Base-by-base conservation (phyloP, 192 early-diverging fungal genomes). In the Obelidium mucronatum region DNA sequence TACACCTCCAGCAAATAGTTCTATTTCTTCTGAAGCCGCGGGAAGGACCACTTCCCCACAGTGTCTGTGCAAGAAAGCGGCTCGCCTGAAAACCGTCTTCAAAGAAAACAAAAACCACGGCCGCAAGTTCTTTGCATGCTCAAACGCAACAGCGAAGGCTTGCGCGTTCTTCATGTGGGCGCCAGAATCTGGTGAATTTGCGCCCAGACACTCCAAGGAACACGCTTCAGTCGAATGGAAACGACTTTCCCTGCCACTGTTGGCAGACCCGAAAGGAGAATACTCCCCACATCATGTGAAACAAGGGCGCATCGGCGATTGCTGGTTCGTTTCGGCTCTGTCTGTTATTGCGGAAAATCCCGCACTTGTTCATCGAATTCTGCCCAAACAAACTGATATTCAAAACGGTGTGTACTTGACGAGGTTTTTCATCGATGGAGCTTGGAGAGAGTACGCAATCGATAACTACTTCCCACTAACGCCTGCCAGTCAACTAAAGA, bases 91-190 rank as follows among this genome's bases (percentile, higher is more conserved):
- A 62, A 77, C 31, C 11, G 76, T 77, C 19, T 69, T 19, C 65
- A 77, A 77, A 33, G 76, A 77, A 67, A 77, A 77, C 76, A 77
- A 69, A 42, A 77, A 77, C 53, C 66, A 77, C 36, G 76, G 65
- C 13, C 8, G 76, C 5, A 19, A 51, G 28, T 77, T 77, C 42
- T 77, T 77, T 37, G 31, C 52, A 11, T 77, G 76, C 44, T 31
- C 76, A 11, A 30, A 24, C 19, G 17, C 39, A 36, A 37, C 26
- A 42, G 24, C 56, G 3, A 51, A 13, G 36, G 39, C 36, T 17
- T 77, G 76, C 76, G 30, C n/a, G n/a, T 77, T 70, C 31, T 77
- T 77, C 31, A 53, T 53, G 55, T 77, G 76, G 76, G 76, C 76
- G 5, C 42, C 72, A 1, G 28, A 17, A 1, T 34, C 34, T 15